Conservation (phyloP, 495 filamentous ascomycete genomes). For the Chaetomidium leptoderma region DNA sequence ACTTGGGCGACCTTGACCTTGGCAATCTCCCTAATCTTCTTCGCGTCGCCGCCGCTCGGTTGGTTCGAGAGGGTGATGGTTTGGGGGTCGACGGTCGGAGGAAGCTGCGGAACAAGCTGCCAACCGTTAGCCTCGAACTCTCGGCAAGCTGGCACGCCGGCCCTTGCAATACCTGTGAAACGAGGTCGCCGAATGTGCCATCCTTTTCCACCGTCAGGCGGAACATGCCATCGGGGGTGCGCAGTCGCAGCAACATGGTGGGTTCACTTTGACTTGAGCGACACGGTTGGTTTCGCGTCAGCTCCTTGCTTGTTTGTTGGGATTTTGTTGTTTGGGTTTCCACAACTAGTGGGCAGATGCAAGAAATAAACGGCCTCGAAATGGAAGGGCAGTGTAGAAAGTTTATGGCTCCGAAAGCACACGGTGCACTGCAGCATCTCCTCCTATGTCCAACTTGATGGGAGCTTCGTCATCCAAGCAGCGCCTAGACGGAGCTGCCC, state of each 20-base stretch:
- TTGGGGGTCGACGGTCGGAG: conserved; percentile 60
- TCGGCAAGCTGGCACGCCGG: too few species aligned
- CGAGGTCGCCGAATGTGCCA: conserved; percentile 51
- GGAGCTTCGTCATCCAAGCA: conserved; percentile 27
- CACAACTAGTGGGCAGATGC: not conserved
- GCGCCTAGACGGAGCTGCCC: conserved; percentile 25
- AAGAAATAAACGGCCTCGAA: not conserved
- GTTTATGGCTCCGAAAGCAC: too few species aligned
- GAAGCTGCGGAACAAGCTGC: conserved; percentile 45
- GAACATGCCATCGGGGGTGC: conserved; percentile 66
- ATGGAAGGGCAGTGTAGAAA: too few species aligned
- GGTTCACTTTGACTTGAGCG: not conserved
- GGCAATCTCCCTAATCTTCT: conserved; percentile 61
- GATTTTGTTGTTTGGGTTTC: not conserved
- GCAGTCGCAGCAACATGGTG: conserved; percentile 63
- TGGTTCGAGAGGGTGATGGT: conserved; percentile 77
- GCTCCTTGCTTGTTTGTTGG: not conserved
- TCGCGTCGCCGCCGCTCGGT: conserved; percentile 68
- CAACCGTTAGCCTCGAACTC: conserved; percentile 10
- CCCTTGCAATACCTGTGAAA: conserved; percentile 40
- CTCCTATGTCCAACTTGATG: too few species aligned
- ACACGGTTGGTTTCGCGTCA: not conserved
- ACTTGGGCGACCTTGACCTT: conserved; percentile 64
- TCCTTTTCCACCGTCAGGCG: conserved; percentile 59
- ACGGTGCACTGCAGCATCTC: too few species aligned